Conservation (phyloP, 768 basidiomycete species). For the Hericium erinaceus region DNA sequence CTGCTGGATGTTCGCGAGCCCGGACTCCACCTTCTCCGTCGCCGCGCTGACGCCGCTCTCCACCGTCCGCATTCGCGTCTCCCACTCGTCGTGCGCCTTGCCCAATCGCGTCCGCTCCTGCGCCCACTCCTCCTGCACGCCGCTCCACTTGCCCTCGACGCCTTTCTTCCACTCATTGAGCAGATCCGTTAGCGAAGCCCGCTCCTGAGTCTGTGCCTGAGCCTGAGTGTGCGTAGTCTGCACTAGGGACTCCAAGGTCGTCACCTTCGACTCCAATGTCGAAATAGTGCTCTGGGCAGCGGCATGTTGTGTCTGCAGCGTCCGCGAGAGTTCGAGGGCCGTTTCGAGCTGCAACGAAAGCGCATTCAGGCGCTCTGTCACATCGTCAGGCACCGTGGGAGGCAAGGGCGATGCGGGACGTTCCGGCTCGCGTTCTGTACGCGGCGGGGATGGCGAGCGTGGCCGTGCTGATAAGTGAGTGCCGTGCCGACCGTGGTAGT, state of each 20-base stretch:
- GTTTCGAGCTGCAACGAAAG: slow-evolving; percentile 67
- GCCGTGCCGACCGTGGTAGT: slow-evolving; percentile 25
- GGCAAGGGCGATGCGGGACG: slow-evolving; percentile 5
- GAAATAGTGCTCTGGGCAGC: slow-evolving; percentile 70
- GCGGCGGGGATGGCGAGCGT: slow-evolving; percentile 16
- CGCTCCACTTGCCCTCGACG: slow-evolving; percentile 73
- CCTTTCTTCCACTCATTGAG: slow-evolving; percentile 66
- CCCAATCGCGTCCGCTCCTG: slow-evolving; percentile 69
- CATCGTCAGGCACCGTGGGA: slow-evolving; percentile 38
- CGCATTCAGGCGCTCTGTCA: slow-evolving; percentile 50
- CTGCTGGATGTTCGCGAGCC: slow-evolving; percentile 26
- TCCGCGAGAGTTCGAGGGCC: slow-evolving; percentile 62
- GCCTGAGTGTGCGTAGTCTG: slow-evolving; percentile 35
- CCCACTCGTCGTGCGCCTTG: slow-evolving; percentile 76
- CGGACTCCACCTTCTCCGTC: slow-evolving; percentile 25
- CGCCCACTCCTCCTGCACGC: slow-evolving; percentile 74
- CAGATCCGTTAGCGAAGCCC: slow-evolving; percentile 43
- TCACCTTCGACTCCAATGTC: slow-evolving; percentile 59
- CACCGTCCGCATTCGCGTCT: slow-evolving; percentile 43
- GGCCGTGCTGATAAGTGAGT: slow-evolving; percentile 17
- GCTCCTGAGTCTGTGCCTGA: slow-evolving; percentile 27
- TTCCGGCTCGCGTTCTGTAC: neutral
- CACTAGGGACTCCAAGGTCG: slow-evolving; percentile 57
- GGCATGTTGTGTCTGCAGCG: slow-evolving; percentile 69
- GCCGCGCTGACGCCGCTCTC: slow-evolving; percentile 45